Evolutionary conservation across 345 rosid genomes (phyloP).

Genomic region (Moricandia arvensis): DNA sequence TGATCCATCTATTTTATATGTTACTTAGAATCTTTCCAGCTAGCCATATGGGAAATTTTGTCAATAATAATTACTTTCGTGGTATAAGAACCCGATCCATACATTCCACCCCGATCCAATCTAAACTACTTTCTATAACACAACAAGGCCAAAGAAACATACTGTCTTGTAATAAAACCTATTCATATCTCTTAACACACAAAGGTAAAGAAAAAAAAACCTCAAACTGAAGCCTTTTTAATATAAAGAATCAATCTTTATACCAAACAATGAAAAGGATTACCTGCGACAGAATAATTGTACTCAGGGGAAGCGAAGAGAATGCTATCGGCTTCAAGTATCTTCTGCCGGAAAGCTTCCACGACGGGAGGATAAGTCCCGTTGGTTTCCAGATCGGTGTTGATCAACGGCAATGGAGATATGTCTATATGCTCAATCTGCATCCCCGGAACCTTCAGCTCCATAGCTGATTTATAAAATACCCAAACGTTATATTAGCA

Average conservation of each 20-base stretch:
- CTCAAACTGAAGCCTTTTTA: not conserved
- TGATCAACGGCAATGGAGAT: slow-evolving; percentile 58
- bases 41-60: no score
- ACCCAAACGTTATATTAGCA: not conserved
- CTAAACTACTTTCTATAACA: not conserved
- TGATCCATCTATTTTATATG: no score
- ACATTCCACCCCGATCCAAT: not conserved
- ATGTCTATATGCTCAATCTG: slow-evolving; percentile 56
- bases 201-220: not conserved
- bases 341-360: slow-evolving; percentile 64
- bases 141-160: not conserved
- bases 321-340: slow-evolving; percentile 56
- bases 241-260: not conserved
- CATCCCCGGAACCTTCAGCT: slow-evolving; percentile 44
- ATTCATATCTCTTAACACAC: not conserved
- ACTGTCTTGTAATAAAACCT: not conserved
- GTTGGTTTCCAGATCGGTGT: slow-evolving; percentile 63
- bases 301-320: slow-evolving; percentile 91
- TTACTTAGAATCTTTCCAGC: no score
- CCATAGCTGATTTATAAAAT: slow-evolving; percentile 37
- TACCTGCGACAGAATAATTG: slow-evolving; percentile 68
- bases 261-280: not conserved
- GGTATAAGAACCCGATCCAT: no score
- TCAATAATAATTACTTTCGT: not conserved
- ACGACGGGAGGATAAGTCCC: slow-evolving; percentile 59